A percentile compares a stretch with the other conserved stretches of the same genome.
Conservation (phyloP, 1,284 basidiomycete genomes). For the Afroboletus lepidellus region DNA sequence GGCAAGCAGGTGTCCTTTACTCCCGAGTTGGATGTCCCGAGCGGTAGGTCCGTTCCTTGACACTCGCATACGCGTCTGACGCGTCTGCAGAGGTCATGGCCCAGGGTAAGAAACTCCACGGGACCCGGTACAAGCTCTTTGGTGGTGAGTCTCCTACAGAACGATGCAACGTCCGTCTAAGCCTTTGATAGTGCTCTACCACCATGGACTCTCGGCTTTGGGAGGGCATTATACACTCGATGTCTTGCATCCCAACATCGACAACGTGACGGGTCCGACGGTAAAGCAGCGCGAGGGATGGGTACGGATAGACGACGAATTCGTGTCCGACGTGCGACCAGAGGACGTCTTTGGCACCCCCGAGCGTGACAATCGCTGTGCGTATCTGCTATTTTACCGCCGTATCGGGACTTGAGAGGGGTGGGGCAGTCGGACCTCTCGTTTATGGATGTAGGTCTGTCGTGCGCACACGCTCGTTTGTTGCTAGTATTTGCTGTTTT, state of each 20-base stretch:
- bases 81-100: conserved; percentile 61
- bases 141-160: conserved; percentile 58
- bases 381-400: conserved; percentile 89
- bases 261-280: conserved; percentile 28
- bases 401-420: conserved; percentile 35
- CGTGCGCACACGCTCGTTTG: not conserved
- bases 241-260: conserved; percentile 77
- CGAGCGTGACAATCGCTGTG: conserved; percentile 68
- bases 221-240: conserved; percentile 97
- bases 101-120: conserved; percentile 48
- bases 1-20: conserved; percentile 81
- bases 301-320: conserved; percentile 93
- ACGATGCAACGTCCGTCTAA: not conserved
- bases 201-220: conserved; percentile 87
- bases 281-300: conserved; percentile 58
- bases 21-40: conserved; percentile 73
- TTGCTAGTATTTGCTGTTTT: not conserved
- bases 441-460: not conserved
- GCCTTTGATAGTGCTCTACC: conserved; percentile 72
- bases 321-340: conserved; percentile 73
- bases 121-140: conserved; percentile 80
- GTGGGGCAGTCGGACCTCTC: not conserved
- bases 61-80: not conserved
- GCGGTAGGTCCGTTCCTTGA: conserved; percentile 45
- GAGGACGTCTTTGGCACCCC: conserved; percentile 74